phyloP scores from a whole-genome alignment of 192 early-diverging fungal genomes.

The Coemansia sp. region DNA sequence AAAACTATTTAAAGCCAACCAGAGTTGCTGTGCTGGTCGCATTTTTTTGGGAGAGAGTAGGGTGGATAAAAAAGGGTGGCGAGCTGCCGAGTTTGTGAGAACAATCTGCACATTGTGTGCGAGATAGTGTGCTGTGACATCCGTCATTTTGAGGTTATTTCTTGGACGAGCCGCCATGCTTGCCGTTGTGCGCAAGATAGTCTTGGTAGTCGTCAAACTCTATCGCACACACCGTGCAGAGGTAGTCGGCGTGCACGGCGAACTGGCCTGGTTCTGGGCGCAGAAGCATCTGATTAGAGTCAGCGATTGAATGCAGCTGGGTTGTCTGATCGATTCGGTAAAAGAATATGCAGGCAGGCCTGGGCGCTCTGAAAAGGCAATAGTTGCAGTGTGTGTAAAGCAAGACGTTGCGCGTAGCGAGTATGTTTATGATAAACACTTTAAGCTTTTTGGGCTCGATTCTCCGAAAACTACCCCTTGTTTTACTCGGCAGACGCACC shows the following conservation, averaged over 20 bases:
- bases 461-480: neutral
- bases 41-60: neutral
- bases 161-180: conserved; percentile 1
- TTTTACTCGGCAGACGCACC: neutral
- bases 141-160: neutral
- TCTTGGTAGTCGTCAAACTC: conserved; percentile 18
- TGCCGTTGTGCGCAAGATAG: conserved; percentile 20
- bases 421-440: neutral
- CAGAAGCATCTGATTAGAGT: neutral
- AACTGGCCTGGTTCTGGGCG: neutral
- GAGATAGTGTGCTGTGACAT: no score
- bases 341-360: neutral
- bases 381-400: neutral
- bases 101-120: neutral
- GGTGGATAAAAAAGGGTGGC: no score
- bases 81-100: neutral
- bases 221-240: conserved; percentile 9
- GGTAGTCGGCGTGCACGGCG: neutral
- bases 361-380: neutral
- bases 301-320: neutral
- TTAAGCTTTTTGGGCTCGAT: neutral
- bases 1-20: conserved; percentile 4
- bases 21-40: neutral
- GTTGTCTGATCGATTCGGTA: neutral
- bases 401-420: neutral